phyloP scores from a whole-genome alignment of 2,329 filamentous ascomycete genomes.

The Lasiodiplodia hormozganensis region DNA sequence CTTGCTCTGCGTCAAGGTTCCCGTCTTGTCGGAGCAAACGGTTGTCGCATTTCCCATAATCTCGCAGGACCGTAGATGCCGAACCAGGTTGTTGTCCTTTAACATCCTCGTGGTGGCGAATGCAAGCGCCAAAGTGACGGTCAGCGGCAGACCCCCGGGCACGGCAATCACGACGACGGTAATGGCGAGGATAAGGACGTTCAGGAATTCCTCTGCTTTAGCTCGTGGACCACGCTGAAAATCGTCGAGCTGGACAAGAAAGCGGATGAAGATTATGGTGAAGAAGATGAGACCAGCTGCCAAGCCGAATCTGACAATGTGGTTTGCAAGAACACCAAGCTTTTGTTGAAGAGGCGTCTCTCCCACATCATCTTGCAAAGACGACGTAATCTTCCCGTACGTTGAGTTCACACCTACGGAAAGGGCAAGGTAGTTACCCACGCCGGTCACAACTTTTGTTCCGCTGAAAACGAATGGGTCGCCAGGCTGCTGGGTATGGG shows the following conservation, averaged over 20 bases:
- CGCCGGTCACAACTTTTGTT: conserved; percentile 76
- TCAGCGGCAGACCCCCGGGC: conserved; percentile 71
- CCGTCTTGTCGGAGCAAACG: conserved; percentile 71
- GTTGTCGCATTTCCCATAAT: conserved; percentile 76
- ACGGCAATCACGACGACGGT: conserved; percentile 73
- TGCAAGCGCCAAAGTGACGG: conserved; percentile 71
- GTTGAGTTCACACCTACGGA: conserved; percentile 77
- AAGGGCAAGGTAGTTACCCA: conserved; percentile 78
- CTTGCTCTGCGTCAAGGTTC: conserved; percentile 53
- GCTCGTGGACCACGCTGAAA: conserved; percentile 63
- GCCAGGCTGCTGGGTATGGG: conserved; percentile 65
- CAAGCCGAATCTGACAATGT: conserved; percentile 76
- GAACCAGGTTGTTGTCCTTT: conserved; percentile 75
- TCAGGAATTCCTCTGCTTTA: conserved; percentile 75
- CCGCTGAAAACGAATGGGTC: conserved; percentile 91
- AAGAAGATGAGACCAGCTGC: conserved; percentile 81
- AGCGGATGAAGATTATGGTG: conserved; percentile 84
- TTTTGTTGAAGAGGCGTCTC: conserved; percentile 81
- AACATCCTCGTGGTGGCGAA: conserved; percentile 73
- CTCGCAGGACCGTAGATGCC: conserved; percentile 70
- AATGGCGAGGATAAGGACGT: conserved; percentile 69
- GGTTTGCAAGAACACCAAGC: conserved; percentile 77
- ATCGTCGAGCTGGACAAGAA: conserved; percentile 71
- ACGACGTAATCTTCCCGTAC: conserved; percentile 80
- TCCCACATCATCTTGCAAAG: conserved; percentile 76